Percentiles rank a stretch among this genome's conserved stretches.
These are phyloP conservation scores for Labyrinthula sp. DNA, from an alignment of 352 stramenopile species.

Conservation along the genomic window DNA sequence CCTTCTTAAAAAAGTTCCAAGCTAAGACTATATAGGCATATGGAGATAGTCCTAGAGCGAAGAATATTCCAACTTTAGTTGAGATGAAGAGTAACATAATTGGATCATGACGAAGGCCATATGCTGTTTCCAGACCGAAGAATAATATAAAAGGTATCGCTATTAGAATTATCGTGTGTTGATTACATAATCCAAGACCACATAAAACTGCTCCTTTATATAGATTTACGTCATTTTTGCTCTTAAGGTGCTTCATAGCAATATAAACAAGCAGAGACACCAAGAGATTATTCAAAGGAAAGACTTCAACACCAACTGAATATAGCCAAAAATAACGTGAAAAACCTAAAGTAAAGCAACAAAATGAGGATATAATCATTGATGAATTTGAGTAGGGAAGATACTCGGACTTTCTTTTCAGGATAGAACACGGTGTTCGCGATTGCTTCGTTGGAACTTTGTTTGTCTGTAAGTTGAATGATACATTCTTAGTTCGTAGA, in stretches of 20 bases:
- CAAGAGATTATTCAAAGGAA: slow-evolving; percentile 83
- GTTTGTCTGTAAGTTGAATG: too few relatives aligned
- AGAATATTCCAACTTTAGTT: slow-evolving; percentile 31
- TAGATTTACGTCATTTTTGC: neutral
- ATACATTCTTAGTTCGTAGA: too few relatives aligned
- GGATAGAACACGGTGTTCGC: too few relatives aligned
- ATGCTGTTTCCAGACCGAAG: slow-evolving; percentile 38
- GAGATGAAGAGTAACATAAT: slow-evolving; percentile 10
- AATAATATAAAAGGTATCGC: slow-evolving; percentile 56
- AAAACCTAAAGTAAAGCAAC: slow-evolving; percentile 40
- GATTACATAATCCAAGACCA: slow-evolving; percentile 75
- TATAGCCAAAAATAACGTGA: slow-evolving; percentile 79
- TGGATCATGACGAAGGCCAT: slow-evolving; percentile 28
- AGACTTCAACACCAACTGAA: slow-evolving; percentile 72
- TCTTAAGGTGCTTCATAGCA: slow-evolving; percentile 40
- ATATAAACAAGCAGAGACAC: slow-evolving; percentile 49
- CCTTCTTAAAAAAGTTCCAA: slow-evolving; percentile 39
- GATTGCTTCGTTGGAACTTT: too few relatives aligned
- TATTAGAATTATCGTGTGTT: slow-evolving; percentile 80
- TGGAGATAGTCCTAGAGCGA: slow-evolving; percentile 50
- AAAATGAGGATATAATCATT: too few relatives aligned
- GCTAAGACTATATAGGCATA: slow-evolving; percentile 64
- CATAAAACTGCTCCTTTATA: slow-evolving; percentile 54
- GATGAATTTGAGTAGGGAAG: too few relatives aligned
- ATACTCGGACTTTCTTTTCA: too few relatives aligned